Percentiles rank a stretch among this genome's conserved stretches.
Conservation (phyloP, 257 asterid species). For the Cruciata laevipes region DNA sequence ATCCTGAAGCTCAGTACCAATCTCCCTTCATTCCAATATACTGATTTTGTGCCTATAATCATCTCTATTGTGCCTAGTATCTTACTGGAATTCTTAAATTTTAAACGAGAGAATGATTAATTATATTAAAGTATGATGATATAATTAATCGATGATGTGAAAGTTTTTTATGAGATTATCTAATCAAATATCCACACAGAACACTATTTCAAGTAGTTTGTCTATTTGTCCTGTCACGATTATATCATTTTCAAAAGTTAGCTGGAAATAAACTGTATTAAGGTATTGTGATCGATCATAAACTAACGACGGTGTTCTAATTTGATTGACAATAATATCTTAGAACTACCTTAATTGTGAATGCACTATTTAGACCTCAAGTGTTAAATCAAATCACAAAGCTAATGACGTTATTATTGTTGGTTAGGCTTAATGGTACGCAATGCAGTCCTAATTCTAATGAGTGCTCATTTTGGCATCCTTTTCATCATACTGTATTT, state of each 20-base stretch:
- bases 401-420: neutral
- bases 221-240: neutral
- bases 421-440: neutral
- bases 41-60: too few relatives aligned
- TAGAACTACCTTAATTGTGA: neutral
- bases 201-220: neutral
- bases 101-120: too few relatives aligned
- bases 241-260: neutral
- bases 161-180: too few relatives aligned
- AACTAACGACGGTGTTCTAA: neutral
- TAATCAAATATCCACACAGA: neutral
- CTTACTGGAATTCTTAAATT: too few relatives aligned
- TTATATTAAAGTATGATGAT: too few relatives aligned
- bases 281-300: neutral
- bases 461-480: neutral
- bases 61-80: too few relatives aligned
- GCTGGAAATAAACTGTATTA: neutral
- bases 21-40: neutral
- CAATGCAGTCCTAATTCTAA: neutral
- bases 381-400: neutral
- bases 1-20: conserved; percentile 20
- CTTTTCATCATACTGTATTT: neutral
- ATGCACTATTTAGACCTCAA: neutral
- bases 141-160: too few relatives aligned
- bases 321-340: neutral